Evolutionary conservation across 306 rosid genomes (phyloP), one percentile per base, ranked within the genome.

Genomic region (Datisca glomerata): DNA sequence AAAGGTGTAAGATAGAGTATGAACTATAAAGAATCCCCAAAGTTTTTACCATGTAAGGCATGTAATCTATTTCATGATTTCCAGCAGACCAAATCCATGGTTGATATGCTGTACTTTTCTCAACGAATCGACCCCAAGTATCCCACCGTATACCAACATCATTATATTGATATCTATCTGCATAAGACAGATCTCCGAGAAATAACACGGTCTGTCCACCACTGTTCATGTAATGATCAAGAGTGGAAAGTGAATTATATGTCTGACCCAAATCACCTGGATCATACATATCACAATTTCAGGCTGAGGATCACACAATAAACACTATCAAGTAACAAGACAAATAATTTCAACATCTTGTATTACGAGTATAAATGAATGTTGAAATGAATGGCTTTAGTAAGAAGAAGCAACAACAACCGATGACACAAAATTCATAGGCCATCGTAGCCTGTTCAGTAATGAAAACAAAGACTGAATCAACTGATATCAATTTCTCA

Each of bases 191-290:
- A 76, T 91, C 98, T 57, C 98, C 98, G 47, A 84, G 43, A 60
- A 70, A 91, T 56, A 91, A 61, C 32, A 84, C 94, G 42, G 93
- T 31, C 61, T 84, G 72, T 11, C 79, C 98, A 64, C 73, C 81
- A 72, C 94, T 91, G 65, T 75, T 61, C 57, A 80, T 68, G 61
- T 78, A 84, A 60, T 84, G 98, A 41, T 91, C 70, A 57, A 91
- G 86, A 44, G 98, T 91, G 41, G 96, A 80, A 45, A 80, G 80
- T 43, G 98, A 91, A 69, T 91, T 91, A 54, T 63, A 80, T 8
- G 98, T 91, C 71, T 84, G 98, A 33, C 98, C 98, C 91, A 91
- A 43, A 75, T 91, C 98, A 59, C 98, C 97, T 89, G 60, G 59
- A 65, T 63, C 44, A 55, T 41, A 20, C 20, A 52, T 18, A 47